These are phyloP conservation scores for Phytophthora melonis DNA, from an alignment of 352 stramenopile species.

Conservation along the genomic window DNA sequence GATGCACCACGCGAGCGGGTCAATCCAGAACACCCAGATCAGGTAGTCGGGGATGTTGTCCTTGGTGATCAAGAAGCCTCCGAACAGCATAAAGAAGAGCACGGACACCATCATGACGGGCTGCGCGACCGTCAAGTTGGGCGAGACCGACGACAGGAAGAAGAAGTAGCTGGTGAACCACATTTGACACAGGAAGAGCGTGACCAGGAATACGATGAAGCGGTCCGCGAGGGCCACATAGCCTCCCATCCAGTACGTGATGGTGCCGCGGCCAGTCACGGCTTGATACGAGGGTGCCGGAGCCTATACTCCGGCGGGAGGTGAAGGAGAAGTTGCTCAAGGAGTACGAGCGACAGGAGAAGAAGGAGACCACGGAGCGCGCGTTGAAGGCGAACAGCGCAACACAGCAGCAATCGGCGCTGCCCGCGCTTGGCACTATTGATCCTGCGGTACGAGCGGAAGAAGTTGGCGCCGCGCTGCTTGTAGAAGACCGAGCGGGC, in stretches of 20 bases:
- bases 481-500: conserved; percentile 90
- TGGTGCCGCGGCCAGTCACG: no score
- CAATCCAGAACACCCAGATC: conserved; percentile 83
- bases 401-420: no score
- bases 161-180: conserved; percentile 82
- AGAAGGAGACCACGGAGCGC: no score
- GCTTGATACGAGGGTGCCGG: no score
- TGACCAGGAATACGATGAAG: conserved; percentile 72
- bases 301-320: no score
- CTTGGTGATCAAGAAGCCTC: conserved; percentile 71
- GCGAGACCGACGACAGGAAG: conserved; percentile 55
- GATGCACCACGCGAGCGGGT: conserved; percentile 75
- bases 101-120: conserved; percentile 66
- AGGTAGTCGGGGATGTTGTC: conserved; percentile 66
- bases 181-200: conserved; percentile 74
- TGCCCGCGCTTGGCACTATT: no score
- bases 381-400: no score
- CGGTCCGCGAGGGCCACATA: conserved; percentile 52
- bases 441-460: no score
- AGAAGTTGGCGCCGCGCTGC: conserved; percentile 90
- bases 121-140: conserved; percentile 71
- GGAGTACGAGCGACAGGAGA: no score
- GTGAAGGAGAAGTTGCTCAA: no score
- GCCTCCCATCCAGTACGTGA: conserved; percentile 92
- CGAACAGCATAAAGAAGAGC: conserved; percentile 74